Percentiles rank a stretch among this genome's conserved stretches.
Conservation (phyloP, 176 grass and related monocot species). For the Triticum dicoccoides region DNA sequence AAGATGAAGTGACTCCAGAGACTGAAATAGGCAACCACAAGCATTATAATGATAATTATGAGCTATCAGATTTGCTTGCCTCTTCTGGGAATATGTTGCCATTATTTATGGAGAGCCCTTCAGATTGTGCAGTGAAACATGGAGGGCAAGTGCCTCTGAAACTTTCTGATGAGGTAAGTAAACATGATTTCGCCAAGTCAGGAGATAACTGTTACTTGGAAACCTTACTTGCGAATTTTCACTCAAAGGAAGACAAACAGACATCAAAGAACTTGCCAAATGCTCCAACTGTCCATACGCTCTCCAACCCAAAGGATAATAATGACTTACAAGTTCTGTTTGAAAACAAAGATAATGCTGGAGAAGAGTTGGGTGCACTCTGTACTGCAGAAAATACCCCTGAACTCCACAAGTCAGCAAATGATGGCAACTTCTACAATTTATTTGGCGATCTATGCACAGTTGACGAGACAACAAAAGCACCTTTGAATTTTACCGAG, state of each 20-base stretch:
- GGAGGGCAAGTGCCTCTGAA: neutral
- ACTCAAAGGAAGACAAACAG: neutral
- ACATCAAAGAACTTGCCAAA: neutral
- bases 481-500: neutral
- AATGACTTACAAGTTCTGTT: neutral
- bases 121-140: slow-evolving; percentile 15
- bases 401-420: neutral
- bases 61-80: slow-evolving; percentile 7
- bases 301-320: neutral
- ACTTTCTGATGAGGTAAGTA: slow-evolving; percentile 17
- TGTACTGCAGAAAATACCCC: neutral
- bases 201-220: neutral
- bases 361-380: neutral
- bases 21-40: neutral
- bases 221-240: neutral
- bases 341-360: neutral
- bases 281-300: neutral
- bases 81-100: slow-evolving; percentile 5
- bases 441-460: neutral
- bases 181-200: slow-evolving; percentile 5
- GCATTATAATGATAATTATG: neutral
- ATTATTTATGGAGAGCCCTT: neutral
- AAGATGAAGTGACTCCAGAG: neutral
- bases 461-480: neutral
- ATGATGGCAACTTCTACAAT: neutral